Evolutionary conservation across 257 asterid genomes (phyloP).

Genomic region (Gentiana macrophylla): DNA sequence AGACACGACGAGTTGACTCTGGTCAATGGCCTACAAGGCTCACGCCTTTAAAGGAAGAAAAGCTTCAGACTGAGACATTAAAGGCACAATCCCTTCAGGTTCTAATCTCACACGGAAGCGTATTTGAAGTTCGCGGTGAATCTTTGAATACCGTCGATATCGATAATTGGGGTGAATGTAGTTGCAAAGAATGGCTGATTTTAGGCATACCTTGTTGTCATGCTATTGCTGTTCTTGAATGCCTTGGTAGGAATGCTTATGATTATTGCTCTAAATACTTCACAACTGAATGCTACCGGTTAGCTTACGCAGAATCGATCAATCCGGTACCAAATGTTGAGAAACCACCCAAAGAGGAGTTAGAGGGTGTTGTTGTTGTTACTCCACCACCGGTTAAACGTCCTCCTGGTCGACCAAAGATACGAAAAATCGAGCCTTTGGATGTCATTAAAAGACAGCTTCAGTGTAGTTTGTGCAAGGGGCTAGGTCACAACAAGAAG

Average conservation of each 20-base stretch:
- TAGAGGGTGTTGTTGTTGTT: conserved; percentile 44
- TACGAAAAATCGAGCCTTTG: conserved; percentile 56
- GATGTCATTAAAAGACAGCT: conserved; percentile 92
- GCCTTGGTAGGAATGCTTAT: conserved; percentile 48
- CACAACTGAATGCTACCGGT: conserved; percentile 50
- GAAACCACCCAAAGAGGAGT: conserved; percentile 50
- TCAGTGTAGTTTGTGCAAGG: conserved; percentile 98
- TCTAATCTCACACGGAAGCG: conserved; percentile 37
- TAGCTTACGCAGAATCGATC: conserved; percentile 73
- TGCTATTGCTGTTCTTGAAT: conserved; percentile 61
- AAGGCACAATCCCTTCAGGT: conserved; percentile 52
- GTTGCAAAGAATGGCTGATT: conserved; percentile 89
- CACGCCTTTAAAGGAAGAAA: conserved; percentile 79
- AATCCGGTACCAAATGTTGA: conserved; percentile 86
- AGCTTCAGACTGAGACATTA: conserved; percentile 57
- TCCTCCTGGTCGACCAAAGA: conserved; percentile 87
- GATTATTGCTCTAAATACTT: conserved; percentile 75
- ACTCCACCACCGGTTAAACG: conserved; percentile 96
- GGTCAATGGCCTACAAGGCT: conserved; percentile 66
- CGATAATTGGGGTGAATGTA: conserved; percentile 61
- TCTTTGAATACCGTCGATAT: conserved; percentile 57
- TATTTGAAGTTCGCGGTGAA: conserved; percentile 64
- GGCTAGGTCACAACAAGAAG: conserved; percentile 93
- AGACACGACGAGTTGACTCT: conserved; percentile 67
- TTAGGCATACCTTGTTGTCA: conserved; percentile 91